These are phyloP conservation scores for Pichia rugopelliculosa DNA, from an alignment of 805 yeast species.

Conservation along the genomic window DNA sequence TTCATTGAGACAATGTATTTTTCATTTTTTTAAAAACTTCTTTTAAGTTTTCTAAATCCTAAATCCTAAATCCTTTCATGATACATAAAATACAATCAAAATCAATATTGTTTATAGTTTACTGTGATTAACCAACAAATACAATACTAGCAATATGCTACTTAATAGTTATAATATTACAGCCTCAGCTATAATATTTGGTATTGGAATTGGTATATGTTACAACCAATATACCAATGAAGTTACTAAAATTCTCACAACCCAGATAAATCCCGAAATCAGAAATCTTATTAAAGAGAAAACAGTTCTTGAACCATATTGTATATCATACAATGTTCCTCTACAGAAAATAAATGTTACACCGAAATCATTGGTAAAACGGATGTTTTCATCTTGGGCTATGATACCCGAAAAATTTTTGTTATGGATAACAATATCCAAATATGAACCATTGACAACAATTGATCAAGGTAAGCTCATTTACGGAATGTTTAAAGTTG, in stretches of 20 bases:
- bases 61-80: too few species aligned
- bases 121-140: too few species aligned
- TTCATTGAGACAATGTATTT: too few species aligned
- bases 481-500: neutral
- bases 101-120: too few species aligned
- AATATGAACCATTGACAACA: neutral
- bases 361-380: neutral
- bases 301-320: neutral
- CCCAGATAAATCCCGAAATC: neutral
- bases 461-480: neutral
- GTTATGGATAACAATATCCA: neutral
- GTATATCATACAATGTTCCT: neutral
- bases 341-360: neutral
- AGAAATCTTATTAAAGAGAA: neutral
- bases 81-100: too few species aligned
- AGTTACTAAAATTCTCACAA: neutral
- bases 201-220: neutral
- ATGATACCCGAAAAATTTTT: neutral
- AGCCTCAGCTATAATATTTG: neutral
- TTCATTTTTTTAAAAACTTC: too few species aligned
- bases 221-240: neutral
- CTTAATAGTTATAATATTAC: too few species aligned
- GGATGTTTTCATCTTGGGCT: neutral
- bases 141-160: too few species aligned
- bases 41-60: too few species aligned